phyloP scores from a whole-genome alignment of 495 filamentous ascomycete genomes.

The Tuber calosporum region DNA sequence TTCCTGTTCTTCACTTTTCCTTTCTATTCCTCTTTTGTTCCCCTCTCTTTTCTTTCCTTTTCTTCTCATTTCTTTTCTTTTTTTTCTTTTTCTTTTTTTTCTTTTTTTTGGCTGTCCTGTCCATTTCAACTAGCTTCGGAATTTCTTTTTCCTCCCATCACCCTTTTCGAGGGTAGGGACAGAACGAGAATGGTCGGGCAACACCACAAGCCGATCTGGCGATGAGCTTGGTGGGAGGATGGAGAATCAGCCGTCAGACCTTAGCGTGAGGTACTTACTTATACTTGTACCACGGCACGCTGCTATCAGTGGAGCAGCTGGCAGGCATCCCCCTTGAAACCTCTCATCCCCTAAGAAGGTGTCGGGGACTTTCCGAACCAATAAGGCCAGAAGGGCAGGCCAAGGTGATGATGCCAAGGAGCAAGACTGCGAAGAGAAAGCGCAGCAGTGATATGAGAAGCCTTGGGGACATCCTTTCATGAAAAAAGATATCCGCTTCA shows the following conservation, averaged over 20 bases:
- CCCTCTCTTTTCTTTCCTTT: neutral
- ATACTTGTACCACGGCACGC: too few relatives aligned
- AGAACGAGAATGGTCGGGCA: neutral
- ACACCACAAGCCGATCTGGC: neutral
- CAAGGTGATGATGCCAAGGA: neutral
- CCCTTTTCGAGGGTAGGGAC: neutral
- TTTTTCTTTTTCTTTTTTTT: neutral
- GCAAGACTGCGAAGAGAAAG: neutral
- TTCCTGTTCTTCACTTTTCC: neutral
- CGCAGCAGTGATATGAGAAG: neutral
- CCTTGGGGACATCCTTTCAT: neutral
- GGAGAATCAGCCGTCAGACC: neutral
- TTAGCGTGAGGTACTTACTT: neutral
- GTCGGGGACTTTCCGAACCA: conserved; percentile 4
- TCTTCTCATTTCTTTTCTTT: neutral
- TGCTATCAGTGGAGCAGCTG: neutral
- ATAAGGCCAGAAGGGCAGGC: neutral
- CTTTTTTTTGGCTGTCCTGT: neutral
- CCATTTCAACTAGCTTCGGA: neutral
- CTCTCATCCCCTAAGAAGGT: neutral
- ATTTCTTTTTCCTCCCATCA: neutral
- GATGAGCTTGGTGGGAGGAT: neutral
- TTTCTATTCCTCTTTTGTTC: neutral
- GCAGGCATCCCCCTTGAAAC: neutral
- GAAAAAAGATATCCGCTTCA: neutral